phyloP scores from a whole-genome alignment of 768 basidiomycete genomes.

The Serpula lacrymans region DNA sequence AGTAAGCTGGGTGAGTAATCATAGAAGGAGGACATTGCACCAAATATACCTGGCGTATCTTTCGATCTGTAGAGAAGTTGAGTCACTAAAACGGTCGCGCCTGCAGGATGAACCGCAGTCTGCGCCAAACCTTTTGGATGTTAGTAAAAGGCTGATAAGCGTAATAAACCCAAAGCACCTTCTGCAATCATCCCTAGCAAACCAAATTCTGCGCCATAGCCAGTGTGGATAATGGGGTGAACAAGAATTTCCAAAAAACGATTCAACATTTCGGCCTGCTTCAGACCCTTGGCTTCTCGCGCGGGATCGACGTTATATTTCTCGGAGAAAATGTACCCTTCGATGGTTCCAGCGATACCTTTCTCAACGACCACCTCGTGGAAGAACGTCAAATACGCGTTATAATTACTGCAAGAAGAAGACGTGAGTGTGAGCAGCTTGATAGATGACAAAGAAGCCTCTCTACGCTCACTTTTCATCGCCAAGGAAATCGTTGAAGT shows the following conservation, averaged over 20 bases:
- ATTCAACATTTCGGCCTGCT: conserved; percentile 55
- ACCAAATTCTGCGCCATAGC: conserved; percentile 63
- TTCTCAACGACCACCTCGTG: conserved; percentile 23
- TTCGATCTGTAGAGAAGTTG: conserved; percentile 25
- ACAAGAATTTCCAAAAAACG: conserved; percentile 57
- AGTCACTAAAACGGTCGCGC: conserved; percentile 33
- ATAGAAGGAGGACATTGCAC: background rate
- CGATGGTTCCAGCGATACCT: conserved; percentile 37
- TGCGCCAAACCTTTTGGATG: conserved; percentile 53
- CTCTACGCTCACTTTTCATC: conserved; percentile 24
- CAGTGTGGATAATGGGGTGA: conserved; percentile 64
- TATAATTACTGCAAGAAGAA: conserved; percentile 21
- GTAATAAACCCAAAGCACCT: conserved; percentile 35
- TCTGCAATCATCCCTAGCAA: conserved; percentile 61
- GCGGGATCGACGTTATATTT: conserved; percentile 42
- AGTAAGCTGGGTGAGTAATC: background rate
- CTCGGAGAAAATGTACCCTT: conserved; percentile 58
- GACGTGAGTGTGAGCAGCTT: background rate
- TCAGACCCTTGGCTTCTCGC: conserved; percentile 14
- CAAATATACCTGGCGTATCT: conserved; percentile 8
- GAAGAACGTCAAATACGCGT: conserved; percentile 30
- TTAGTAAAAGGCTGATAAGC: background rate
- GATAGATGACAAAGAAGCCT: background rate
- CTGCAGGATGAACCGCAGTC: conserved; percentile 45
- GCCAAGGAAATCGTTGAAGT: conserved; percentile 23